phyloP scores from a whole-genome alignment of 192 early-diverging fungal genomes.

The Coemansia javaensis region DNA sequence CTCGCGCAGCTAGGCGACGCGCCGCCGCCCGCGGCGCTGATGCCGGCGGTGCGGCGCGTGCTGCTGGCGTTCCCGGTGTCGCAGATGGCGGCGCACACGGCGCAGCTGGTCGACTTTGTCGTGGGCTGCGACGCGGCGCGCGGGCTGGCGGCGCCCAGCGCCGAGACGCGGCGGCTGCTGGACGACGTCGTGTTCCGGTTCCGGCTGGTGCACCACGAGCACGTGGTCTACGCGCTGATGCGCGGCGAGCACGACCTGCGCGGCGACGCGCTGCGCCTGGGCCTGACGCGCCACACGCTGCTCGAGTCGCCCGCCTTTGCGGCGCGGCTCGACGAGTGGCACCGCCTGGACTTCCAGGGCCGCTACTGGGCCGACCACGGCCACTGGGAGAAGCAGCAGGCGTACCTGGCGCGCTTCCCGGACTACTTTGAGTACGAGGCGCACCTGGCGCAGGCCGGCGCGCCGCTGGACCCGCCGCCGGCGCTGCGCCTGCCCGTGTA shows the following conservation, averaged over 20 bases:
- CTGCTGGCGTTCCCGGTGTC: conserved; percentile 65
- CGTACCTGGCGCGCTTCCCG: conserved; percentile 61
- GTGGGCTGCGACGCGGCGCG: conserved; percentile 33
- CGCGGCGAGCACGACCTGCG: conserved; percentile 58
- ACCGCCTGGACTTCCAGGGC: conserved; percentile 56
- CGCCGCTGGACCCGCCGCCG: conserved; percentile 55
- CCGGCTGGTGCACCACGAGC: conserved; percentile 64
- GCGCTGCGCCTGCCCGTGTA: conserved; percentile 61
- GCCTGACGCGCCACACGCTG: conserved; percentile 52
- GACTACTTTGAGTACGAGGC: conserved; percentile 75
- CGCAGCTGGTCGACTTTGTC: conserved; percentile 64
- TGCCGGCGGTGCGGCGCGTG: conserved; percentile 56
- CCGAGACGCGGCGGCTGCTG: conserved; percentile 43
- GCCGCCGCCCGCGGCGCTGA: conserved; percentile 2
- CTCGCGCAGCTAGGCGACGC: conserved; percentile 11
- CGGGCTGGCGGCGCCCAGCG: conserved; percentile 11
- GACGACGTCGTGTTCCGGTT: conserved; percentile 69
- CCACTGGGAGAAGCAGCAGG: conserved; percentile 59
- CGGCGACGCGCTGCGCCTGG: conserved; percentile 45
- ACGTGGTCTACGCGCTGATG: conserved; percentile 63
- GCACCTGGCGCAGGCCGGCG: conserved; percentile 27
- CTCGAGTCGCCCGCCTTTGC: conserved; percentile 51
- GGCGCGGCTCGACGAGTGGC: conserved; percentile 61
- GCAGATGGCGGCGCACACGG: conserved; percentile 64
- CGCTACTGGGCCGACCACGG: conserved; percentile 69